Conservation (phyloP, 2,329 filamentous ascomycete genomes). For the Phaeosphaeria sp. region DNA sequence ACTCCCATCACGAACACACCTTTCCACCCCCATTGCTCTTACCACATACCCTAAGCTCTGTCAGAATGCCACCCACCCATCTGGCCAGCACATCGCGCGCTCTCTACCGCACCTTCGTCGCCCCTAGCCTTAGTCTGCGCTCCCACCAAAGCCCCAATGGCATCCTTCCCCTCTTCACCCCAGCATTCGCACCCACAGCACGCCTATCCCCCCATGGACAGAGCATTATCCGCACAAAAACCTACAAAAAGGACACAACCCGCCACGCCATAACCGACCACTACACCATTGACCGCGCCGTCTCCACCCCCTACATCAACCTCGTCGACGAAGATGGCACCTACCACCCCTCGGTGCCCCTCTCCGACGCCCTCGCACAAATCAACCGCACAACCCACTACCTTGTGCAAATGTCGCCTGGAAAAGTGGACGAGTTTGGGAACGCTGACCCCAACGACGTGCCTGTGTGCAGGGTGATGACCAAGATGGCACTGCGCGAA, state of each 20-base stretch:
- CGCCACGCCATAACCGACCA: conserved; percentile 48
- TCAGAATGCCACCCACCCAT: conserved; percentile 38
- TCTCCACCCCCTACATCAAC: conserved; percentile 52
- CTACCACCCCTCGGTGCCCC: conserved; percentile 43
- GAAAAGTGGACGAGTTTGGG: conserved; percentile 28
- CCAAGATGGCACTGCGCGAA: conserved; percentile 59
- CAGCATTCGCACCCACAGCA: conserved; percentile 20
- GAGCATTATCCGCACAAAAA: conserved; percentile 24
- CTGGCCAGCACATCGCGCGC: conserved; percentile 47
- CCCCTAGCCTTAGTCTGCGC: conserved; percentile 36
- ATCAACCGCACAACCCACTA: conserved; percentile 59
- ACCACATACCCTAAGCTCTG: not conserved
- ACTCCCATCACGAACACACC: not conserved
- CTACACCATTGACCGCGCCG: conserved; percentile 57
- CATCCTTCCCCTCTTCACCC: conserved; percentile 18
- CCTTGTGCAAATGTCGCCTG: conserved; percentile 57
- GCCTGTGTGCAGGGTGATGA: conserved; percentile 75
- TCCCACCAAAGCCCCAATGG: conserved; percentile 7
- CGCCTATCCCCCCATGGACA: conserved; percentile 8
- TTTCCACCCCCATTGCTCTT: not conserved
- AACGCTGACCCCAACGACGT: conserved; percentile 49
- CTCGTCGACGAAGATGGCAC: conserved; percentile 50
- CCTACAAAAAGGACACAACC: conserved; percentile 35
- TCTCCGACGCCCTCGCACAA: conserved; percentile 47
- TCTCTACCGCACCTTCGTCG: conserved; percentile 54